These are phyloP conservation scores for Laburnicola sp. DNA, from an alignment of 2,329 filamentous ascomycete species.

Conservation along the genomic window DNA sequence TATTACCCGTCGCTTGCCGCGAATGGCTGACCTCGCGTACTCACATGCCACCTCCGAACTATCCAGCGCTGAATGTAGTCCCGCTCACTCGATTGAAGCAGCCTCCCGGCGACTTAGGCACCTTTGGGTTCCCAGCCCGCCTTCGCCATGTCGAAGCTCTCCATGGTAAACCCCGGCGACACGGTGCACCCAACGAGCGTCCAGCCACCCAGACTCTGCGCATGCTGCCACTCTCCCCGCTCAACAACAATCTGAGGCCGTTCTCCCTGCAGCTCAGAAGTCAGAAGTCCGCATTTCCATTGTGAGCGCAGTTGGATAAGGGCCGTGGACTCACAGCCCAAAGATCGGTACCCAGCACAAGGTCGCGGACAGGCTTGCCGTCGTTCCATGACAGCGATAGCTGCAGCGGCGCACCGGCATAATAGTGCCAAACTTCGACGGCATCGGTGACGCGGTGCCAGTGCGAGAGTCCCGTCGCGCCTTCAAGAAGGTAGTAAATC, in stretches of 20 bases:
- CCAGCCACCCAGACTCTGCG: constrained; percentile 52
- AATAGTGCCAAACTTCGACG: constrained; percentile 59
- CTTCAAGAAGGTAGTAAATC: constrained; percentile 59
- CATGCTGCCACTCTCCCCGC: constrained; percentile 53
- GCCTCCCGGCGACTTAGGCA: background rate
- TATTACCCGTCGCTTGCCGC: too few species aligned
- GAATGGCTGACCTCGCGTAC: too few species aligned
- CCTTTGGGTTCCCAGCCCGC: constrained; percentile 19
- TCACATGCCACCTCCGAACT: too few species aligned
- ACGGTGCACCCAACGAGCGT: constrained; percentile 51
- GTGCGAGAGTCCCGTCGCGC: constrained; percentile 46
- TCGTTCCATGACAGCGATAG: constrained; percentile 53
- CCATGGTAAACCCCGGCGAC: constrained; percentile 21
- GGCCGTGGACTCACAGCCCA: background rate
- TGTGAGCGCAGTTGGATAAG: background rate
- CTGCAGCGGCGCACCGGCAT: constrained; percentile 56
- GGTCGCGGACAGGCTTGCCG: constrained; percentile 32
- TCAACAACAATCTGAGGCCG: constrained; percentile 51
- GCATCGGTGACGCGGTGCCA: constrained; percentile 56
- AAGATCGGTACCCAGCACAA: constrained; percentile 42
- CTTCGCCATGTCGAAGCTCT: constrained; percentile 23
- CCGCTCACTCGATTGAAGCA: too few species aligned
- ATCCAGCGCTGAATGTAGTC: too few species aligned
- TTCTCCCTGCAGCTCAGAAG: constrained; percentile 42
- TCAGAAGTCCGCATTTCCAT: constrained; percentile 29